phyloP scores from a whole-genome alignment of 768 basidiomycete genomes.

The Fibroporia radiculosa region DNA sequence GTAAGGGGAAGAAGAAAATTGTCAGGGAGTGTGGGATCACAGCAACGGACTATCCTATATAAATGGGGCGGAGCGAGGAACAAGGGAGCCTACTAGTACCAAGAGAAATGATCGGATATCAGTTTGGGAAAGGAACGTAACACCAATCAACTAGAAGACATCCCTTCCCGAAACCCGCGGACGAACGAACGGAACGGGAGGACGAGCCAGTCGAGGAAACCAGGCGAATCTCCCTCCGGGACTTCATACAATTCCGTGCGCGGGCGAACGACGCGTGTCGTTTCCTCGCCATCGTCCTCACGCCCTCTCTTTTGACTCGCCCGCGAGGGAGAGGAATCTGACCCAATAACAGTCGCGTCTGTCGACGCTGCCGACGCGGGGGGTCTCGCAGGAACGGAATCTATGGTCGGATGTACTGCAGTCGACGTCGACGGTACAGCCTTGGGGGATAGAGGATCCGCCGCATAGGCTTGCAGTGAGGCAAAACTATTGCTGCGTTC shows the following conservation, averaged over 20 bases:
- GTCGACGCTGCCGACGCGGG: constrained; percentile 23
- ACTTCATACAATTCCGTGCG: constrained; percentile 40
- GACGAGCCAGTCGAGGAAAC: constrained; percentile 50
- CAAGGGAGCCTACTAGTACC: too few species aligned
- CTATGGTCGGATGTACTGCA: not conserved
- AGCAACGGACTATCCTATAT: too few species aligned
- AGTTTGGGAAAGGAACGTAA: not conserved
- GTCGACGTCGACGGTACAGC: not conserved
- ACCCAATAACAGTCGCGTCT: constrained; percentile 31
- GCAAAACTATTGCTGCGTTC: not conserved
- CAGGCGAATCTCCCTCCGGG: constrained; percentile 38
- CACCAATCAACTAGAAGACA: constrained; percentile 7
- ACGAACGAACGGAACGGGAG: constrained; percentile 58
- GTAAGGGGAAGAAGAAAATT: not conserved
- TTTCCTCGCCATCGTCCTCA: constrained; percentile 33
- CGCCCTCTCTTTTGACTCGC: constrained; percentile 41
- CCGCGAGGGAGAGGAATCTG: constrained; percentile 19
- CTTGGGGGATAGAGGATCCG: not conserved
- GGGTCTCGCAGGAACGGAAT: constrained; percentile 1
- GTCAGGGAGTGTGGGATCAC: not conserved
- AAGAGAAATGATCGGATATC: not conserved
- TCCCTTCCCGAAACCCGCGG: constrained; percentile 53
- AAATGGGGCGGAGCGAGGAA: too few species aligned
- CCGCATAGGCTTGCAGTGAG: not conserved
- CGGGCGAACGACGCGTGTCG: constrained; percentile 42